A percentile compares a stretch with the other conserved stretches of the same genome.
These are phyloP conservation scores for Emiliania huxleyi DNA, from an alignment of 78 protist genomes.

Conservation along the genomic window DNA sequence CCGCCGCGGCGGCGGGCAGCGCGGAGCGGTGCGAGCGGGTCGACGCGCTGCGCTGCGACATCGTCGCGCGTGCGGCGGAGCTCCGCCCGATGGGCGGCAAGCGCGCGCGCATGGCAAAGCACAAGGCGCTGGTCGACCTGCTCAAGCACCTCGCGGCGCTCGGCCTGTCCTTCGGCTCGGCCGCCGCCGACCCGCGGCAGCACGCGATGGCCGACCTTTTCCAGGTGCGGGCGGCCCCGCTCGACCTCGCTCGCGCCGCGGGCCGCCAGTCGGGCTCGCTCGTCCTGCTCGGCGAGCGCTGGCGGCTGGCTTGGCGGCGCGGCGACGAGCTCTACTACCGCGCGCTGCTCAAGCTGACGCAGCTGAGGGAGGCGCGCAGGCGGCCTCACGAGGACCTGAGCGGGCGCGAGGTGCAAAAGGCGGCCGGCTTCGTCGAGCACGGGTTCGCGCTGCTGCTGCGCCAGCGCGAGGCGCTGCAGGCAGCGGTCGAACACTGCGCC, in stretches of 20 bases:
- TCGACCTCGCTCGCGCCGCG: neutral
- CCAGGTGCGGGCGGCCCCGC: neutral
- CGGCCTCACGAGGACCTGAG: conserved; percentile 14
- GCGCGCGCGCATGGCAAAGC: conserved; percentile 22
- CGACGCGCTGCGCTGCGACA: neutral
- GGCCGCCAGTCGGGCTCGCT: neutral
- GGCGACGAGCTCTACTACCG: conserved; percentile 17
- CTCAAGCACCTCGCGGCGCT: neutral
- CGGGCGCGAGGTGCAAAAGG: neutral
- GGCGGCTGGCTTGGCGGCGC: neutral
- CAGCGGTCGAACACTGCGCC: neutral
- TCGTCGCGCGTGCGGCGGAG: neutral
- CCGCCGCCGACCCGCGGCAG: neutral
- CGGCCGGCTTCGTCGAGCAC: conserved; percentile 24
- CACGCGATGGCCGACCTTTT: neutral
- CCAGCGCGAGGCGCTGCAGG: neutral
- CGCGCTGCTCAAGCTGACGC: neutral
- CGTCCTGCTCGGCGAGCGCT: neutral
- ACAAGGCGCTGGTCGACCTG: conserved; percentile 49
- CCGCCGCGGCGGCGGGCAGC: neutral
- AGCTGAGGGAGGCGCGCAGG: neutral
- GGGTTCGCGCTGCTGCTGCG: neutral
- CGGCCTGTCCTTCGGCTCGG: conserved; percentile 16
- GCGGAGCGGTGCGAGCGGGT: neutral
- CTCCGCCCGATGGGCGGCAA: neutral